A percentile compares a stretch with the other conserved stretches of the same genome.
Conservation (phyloP, 805 yeast genomes). For the Yamadazyma endophytica region DNA sequence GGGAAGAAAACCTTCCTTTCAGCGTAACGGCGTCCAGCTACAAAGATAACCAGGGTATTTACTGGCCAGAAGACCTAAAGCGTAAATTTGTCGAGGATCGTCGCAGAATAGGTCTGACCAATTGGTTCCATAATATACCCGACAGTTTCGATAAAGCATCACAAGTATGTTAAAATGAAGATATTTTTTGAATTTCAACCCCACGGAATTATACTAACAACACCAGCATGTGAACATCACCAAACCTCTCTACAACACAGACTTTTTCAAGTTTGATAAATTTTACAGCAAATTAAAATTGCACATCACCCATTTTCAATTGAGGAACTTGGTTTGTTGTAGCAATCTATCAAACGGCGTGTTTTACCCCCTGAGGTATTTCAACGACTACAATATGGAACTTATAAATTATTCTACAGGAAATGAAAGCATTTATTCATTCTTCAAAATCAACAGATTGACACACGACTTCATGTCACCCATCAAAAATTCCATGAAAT, state of each 20-base stretch:
- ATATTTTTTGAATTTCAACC: neutral
- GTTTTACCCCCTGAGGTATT: conserved; percentile 36
- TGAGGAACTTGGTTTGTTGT: conserved; percentile 47
- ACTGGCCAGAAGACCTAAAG: conserved; percentile 30
- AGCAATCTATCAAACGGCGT: conserved; percentile 30
- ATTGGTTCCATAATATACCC: conserved; percentile 38
- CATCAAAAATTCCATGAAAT: conserved; percentile 19
- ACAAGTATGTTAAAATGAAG: neutral
- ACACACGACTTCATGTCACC: conserved; percentile 20
- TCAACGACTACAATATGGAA: conserved; percentile 24
- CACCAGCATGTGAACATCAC: conserved; percentile 19
- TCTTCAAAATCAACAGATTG: conserved; percentile 33
- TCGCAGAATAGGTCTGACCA: conserved; percentile 26
- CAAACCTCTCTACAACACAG: conserved; percentile 20
- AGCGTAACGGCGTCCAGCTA: neutral
- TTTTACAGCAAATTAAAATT: conserved; percentile 44
- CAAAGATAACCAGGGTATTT: conserved; percentile 32
- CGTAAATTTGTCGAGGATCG: conserved; percentile 30
- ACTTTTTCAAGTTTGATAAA: conserved; percentile 34
- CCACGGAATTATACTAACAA: conserved; percentile 14
- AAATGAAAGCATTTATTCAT: conserved; percentile 25
- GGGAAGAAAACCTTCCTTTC: conserved; percentile 35
- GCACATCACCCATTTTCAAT: conserved; percentile 53
- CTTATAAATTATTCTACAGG: conserved; percentile 18
- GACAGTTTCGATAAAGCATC: conserved; percentile 28